phyloP scores from a whole-genome alignment of 805 yeast species.

The Zygosaccharomyces kombuchaensis region DNA sequence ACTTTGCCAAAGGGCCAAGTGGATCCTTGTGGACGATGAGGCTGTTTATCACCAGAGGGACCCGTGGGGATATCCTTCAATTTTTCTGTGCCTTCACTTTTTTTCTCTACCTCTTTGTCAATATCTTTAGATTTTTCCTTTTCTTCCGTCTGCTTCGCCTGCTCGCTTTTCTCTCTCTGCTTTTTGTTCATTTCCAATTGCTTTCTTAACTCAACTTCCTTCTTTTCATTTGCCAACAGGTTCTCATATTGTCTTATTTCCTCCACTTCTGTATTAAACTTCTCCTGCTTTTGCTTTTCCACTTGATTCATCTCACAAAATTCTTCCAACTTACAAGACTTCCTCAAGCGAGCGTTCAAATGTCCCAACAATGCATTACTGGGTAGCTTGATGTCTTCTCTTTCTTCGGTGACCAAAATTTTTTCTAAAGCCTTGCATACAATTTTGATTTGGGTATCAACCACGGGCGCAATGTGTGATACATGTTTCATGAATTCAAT shows the following conservation, averaged over 20 bases:
- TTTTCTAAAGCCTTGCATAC: conserved; percentile 45
- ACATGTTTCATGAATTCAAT: conserved; percentile 70
- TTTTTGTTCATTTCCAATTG: conserved; percentile 21
- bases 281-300: conserved; percentile 15
- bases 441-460: conserved; percentile 59
- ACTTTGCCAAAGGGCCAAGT: conserved; percentile 20
- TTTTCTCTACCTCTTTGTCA: conserved; percentile 7
- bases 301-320: conserved; percentile 42
- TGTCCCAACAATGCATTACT: conserved; percentile 68
- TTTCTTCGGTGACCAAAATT: conserved; percentile 49
- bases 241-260: conserved; percentile 21
- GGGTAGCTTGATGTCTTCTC: conserved; percentile 80
- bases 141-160: conserved; percentile 8
- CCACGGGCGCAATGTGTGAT: conserved; percentile 58
- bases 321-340: conserved; percentile 53
- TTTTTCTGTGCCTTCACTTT: conserved; percentile 2
- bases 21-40: neutral
- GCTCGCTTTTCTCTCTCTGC: conserved; percentile 13
- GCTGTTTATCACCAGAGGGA: conserved; percentile 5
- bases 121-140: neutral
- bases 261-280: conserved; percentile 16
- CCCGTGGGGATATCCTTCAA: conserved; percentile 1
- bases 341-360: conserved; percentile 48
- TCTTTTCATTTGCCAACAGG: conserved; percentile 22
- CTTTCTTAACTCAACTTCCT: conserved; percentile 22